phyloP scores from a whole-genome alignment of 2,329 filamentous ascomycete species.

The Trichoderma oligosporum region DNA sequence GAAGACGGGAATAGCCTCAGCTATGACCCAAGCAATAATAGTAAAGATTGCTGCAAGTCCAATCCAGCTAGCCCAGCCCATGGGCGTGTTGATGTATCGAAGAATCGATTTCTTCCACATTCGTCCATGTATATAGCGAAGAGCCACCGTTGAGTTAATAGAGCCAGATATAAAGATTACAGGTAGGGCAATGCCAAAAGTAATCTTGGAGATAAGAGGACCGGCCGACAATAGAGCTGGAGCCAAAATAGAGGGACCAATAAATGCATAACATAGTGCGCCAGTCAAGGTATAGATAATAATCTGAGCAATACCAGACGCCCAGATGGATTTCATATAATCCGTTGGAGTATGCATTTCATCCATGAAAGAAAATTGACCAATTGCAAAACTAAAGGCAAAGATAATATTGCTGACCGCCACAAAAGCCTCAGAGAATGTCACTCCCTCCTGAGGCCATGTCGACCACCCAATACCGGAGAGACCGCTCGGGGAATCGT shows the following conservation, averaged over 20 bases:
- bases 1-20: constrained; percentile 68
- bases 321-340: constrained; percentile 47
- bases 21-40: constrained; percentile 63
- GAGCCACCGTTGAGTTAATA: constrained; percentile 49
- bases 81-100: constrained; percentile 38
- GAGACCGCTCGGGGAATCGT: constrained; percentile 20
- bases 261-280: constrained; percentile 61
- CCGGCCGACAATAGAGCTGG: constrained; percentile 62
- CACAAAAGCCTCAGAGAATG: constrained; percentile 50
- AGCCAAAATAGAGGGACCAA: constrained; percentile 54
- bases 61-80: constrained; percentile 50
- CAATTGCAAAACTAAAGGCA: constrained; percentile 52
- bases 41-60: constrained; percentile 54
- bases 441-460: constrained; percentile 37
- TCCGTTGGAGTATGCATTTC: constrained; percentile 42
- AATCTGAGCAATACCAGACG: constrained; percentile 56
- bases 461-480: constrained; percentile 33
- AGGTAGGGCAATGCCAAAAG: constrained; percentile 61
- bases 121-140: constrained; percentile 38
- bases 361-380: constrained; percentile 44
- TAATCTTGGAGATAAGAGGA: constrained; percentile 54
- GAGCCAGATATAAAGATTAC: constrained; percentile 67
- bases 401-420: constrained; percentile 62
- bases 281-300: constrained; percentile 60
- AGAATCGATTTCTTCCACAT: constrained; percentile 35